Percentiles rank a stretch among this genome's conserved stretches.
These are phyloP conservation scores for Sanguinoderma infundibulare DNA, from an alignment of 1,284 basidiomycete species.

Conservation along the genomic window DNA sequence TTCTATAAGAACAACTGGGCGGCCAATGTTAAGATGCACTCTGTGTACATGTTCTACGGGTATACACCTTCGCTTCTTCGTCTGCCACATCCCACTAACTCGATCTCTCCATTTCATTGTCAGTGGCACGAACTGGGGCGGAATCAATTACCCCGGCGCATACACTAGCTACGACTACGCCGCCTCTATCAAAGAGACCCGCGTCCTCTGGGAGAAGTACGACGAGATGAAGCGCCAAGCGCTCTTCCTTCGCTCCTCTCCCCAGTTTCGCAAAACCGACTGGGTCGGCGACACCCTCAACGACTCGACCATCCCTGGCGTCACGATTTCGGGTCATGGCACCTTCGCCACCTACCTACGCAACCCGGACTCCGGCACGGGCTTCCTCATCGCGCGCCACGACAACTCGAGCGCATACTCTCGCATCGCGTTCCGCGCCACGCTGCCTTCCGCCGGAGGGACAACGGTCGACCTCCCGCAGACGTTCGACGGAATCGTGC, in stretches of 20 bases:
- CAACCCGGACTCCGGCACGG: constrained; percentile 67
- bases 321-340: constrained; percentile 48
- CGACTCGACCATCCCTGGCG: constrained; percentile 46
- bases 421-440: constrained; percentile 54
- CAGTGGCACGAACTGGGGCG: constrained; percentile 83
- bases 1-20: constrained; percentile 80
- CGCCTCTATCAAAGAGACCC: constrained; percentile 65
- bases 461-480: constrained; percentile 58
- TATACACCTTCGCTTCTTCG: constrained; percentile 28
- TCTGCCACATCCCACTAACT: not conserved
- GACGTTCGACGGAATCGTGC: constrained; percentile 53
- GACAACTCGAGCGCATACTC: constrained; percentile 46
- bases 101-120: not conserved
- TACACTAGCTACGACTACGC: constrained; percentile 63
- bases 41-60: constrained; percentile 83
- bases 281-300: constrained; percentile 62
- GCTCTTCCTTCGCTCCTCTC: constrained; percentile 75
- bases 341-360: constrained; percentile 64
- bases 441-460: constrained; percentile 55
- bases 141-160: constrained; percentile 43
- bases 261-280: constrained; percentile 78
- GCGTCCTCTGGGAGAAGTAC: constrained; percentile 72
- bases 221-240: constrained; percentile 77
- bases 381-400: constrained; percentile 77
- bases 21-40: constrained; percentile 75